phyloP scores from a whole-genome alignment of 306 rosid genomes.

The Prunus padus region DNA sequence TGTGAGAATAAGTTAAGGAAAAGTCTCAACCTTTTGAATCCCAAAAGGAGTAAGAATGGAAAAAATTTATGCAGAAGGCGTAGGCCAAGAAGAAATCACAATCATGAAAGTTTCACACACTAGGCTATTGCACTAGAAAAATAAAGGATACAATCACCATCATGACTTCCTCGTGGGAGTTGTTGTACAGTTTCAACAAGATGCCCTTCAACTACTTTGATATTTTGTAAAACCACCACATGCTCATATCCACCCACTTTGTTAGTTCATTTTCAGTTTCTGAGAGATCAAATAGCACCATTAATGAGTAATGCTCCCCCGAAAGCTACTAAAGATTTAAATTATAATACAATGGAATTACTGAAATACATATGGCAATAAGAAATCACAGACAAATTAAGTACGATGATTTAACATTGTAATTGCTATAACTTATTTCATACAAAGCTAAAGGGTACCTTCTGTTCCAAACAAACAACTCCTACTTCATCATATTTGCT shows the following conservation, averaged over 20 bases:
- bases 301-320: not conserved
- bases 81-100: not conserved
- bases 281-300: conserved; percentile 30
- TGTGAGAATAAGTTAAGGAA: not conserved
- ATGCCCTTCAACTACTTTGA: conserved; percentile 81
- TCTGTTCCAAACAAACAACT: conserved; percentile 70
- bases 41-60: not conserved
- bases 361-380: not conserved
- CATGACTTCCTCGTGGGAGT: conserved; percentile 68
- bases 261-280: conserved; percentile 81
- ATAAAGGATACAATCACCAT: conserved; percentile 86
- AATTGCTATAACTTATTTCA: not conserved
- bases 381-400: not conserved
- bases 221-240: conserved; percentile 61
- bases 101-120: not conserved
- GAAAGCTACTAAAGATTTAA: not conserved
- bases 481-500: conserved; percentile 72
- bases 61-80: not conserved
- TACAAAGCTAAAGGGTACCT: conserved; percentile 44
- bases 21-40: not conserved
- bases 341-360: not conserved
- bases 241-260: conserved; percentile 86
- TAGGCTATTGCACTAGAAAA: not conserved
- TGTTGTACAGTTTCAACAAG: conserved; percentile 61
- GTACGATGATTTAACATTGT: not conserved